These are phyloP conservation scores for Pyrenochaeta sp. DNA, from an alignment of 2,329 filamentous ascomycete species.

Conservation along the genomic window DNA sequence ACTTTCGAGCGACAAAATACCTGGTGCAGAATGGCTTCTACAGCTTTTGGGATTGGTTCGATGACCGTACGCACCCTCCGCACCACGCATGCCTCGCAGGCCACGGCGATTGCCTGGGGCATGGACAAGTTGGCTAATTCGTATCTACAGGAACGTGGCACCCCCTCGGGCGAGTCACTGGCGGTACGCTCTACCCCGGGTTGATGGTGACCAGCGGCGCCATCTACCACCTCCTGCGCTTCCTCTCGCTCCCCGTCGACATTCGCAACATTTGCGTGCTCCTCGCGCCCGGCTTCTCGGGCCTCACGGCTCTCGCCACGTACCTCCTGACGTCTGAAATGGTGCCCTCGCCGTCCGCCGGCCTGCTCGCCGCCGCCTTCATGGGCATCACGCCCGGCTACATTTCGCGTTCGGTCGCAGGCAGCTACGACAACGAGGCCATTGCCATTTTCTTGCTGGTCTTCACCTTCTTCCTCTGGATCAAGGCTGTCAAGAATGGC, in stretches of 20 bases:
- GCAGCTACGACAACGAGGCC: constrained; percentile 99
- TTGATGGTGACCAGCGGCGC: constrained; percentile 98
- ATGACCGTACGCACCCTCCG: constrained; percentile 74
- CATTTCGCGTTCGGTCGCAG: constrained; percentile 95
- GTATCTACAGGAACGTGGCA: constrained; percentile 82
- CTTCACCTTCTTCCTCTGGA: constrained; percentile 99
- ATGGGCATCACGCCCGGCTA: constrained; percentile 98
- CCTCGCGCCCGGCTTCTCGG: constrained; percentile 92
- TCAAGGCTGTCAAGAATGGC: constrained; percentile 95
- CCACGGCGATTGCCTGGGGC: background rate
- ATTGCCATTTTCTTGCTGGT: constrained; percentile 99
- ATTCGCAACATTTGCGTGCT: constrained; percentile 99
- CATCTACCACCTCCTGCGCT: constrained; percentile 93
- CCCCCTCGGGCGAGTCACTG: constrained; percentile 95
- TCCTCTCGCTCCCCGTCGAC: constrained; percentile 90
- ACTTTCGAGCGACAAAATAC: constrained; percentile 98
- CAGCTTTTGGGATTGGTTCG: constrained; percentile 99
- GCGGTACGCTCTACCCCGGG: constrained; percentile 97
- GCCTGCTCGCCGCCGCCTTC: constrained; percentile 90
- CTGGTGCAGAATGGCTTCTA: constrained; percentile 97
- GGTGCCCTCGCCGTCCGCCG: constrained; percentile 92
- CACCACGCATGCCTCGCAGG: constrained; percentile 9
- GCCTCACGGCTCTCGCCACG: constrained; percentile 87
- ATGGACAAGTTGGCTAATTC: constrained; percentile 21
- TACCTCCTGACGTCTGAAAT: constrained; percentile 98